Evolutionary conservation across 768 basidiomycete genomes (phyloP), one percentile per base, ranked within the genome.

Genomic region (Hygrophorus russula): DNA sequence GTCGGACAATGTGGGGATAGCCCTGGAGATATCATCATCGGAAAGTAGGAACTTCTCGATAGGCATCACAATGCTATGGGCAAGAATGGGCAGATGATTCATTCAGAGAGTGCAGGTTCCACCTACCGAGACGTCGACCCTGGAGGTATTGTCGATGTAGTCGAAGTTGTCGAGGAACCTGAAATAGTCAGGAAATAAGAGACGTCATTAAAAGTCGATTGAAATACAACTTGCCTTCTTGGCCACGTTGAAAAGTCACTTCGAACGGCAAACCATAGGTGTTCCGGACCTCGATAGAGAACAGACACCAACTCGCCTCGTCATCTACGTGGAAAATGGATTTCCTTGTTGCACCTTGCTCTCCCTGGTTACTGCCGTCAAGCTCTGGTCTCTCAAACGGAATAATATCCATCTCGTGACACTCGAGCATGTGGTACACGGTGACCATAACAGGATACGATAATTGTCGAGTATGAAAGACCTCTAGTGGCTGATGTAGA

Each of bases 351-450:
- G 46, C 49, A 30, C 29, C 55, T 37, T 41, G 49, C 35, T 37
- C 51, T 45, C 47, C 51, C 29, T 51, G 51, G 36, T 54, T 53
- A 40, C 53, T 54, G 35, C 55, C 49, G 39, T 49, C 37, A 29
- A 50, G 44, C 24, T 52, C 46, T 29, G 46, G 28, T 39, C 57
- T 52, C 48, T 65, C 62, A 6, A 87, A 77, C 11, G 85, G 79
- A 29, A 90, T 62, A 48, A 96, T 68, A 50, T 88, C 82, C 78
- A 97, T 82, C 31, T 71, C 70, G 49, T 81, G 73, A 53, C 87
- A 88, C 59, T 94, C 88, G 20, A 98, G 76, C 70, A 93, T 93
- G 51, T 88, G 87, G 57, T 97, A 96, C 10, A 98, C 96, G 2
- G 93, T 94, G 46, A 96, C 85, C 53, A 85, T 71, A 49, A 98